Evolutionary conservation across 2,329 filamentous ascomycete species (phyloP).

Genomic region (Botrytis porri): DNA sequence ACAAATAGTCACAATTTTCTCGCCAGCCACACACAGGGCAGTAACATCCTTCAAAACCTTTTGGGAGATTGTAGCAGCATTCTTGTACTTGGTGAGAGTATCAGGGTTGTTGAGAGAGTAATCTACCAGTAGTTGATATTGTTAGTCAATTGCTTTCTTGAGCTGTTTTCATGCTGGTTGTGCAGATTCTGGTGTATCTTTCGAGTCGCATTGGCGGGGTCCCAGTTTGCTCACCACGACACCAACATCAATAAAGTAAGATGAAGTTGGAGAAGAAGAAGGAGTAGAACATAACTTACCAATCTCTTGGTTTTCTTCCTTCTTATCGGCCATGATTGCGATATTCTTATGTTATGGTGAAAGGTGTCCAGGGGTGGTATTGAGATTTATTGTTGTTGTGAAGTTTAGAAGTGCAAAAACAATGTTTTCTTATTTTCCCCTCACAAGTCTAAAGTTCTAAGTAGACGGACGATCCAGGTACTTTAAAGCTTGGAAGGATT

Average conservation of each 20-base stretch:
- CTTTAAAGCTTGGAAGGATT: not conserved
- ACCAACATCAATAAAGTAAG: slow-evolving; percentile 22
- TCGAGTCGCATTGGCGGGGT: slow-evolving; percentile 36
- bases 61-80: slow-evolving; percentile 89
- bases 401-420: not conserved
- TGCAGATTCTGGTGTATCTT: slow-evolving; percentile 18
- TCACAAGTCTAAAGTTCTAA: not conserved
- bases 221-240: slow-evolving; percentile 27
- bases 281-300: slow-evolving; percentile 39
- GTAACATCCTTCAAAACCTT: slow-evolving; percentile 88
- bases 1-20: slow-evolving; percentile 92
- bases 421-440: slow-evolving; percentile 7
- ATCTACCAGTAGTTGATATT: slow-evolving; percentile 50
- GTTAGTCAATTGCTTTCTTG: not conserved
- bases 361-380: not conserved
- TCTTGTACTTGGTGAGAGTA: slow-evolving; percentile 99
- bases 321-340: slow-evolving; percentile 43
- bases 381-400: not conserved
- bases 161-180: not conserved
- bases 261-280: slow-evolving; percentile 23
- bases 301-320: slow-evolving; percentile 41
- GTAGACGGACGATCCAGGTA: not conserved
- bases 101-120: slow-evolving; percentile 89
- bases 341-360: slow-evolving; percentile 7
- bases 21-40: slow-evolving; percentile 72